These are phyloP conservation scores for Cyclostephanos invisitatus DNA, from an alignment of 108 stramenopile species.

Conservation along the genomic window DNA sequence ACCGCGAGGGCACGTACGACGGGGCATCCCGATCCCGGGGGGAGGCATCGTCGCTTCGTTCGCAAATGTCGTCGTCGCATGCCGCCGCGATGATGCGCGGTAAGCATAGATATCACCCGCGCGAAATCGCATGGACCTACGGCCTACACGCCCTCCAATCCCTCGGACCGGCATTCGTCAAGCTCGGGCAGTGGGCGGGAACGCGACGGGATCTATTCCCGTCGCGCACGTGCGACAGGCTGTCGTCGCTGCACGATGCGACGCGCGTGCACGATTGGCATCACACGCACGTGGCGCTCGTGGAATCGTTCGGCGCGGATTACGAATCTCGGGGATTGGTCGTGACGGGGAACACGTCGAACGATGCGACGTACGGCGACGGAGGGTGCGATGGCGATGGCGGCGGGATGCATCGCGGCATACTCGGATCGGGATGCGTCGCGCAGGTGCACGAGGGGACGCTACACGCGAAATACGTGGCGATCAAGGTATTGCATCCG, in stretches of 20 bases:
- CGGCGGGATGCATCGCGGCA: constrained; percentile 13
- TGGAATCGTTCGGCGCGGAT: constrained; percentile 71
- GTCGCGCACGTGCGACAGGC: constrained; percentile 63
- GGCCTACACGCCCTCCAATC: constrained; percentile 62
- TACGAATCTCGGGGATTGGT: constrained; percentile 62
- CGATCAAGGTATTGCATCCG: constrained; percentile 89
- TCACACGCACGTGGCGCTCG: constrained; percentile 62
- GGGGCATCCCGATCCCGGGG: background rate
- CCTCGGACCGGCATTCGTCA: constrained; percentile 83
- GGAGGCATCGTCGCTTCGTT: background rate
- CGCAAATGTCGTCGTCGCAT: background rate
- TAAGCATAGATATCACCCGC: no score
- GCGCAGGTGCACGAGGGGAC: constrained; percentile 87
- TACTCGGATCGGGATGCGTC: constrained; percentile 84
- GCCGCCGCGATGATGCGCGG: no score
- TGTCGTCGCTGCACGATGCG: constrained; percentile 68
- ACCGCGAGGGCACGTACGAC: no score
- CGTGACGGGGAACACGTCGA: constrained; percentile 16
- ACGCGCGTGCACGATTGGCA: constrained; percentile 69
- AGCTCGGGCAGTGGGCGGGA: constrained; percentile 89
- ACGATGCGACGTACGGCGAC: background rate
- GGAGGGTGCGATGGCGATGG: no score
- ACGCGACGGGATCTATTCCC: constrained; percentile 89
- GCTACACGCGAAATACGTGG: constrained; percentile 51
- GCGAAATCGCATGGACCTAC: constrained; percentile 75